Percentiles rank a stretch among this genome's conserved stretches.
These are phyloP conservation scores for Annulohypoxylon nitens DNA, from an alignment of 495 filamentous ascomycete genomes.

Conservation along the genomic window DNA sequence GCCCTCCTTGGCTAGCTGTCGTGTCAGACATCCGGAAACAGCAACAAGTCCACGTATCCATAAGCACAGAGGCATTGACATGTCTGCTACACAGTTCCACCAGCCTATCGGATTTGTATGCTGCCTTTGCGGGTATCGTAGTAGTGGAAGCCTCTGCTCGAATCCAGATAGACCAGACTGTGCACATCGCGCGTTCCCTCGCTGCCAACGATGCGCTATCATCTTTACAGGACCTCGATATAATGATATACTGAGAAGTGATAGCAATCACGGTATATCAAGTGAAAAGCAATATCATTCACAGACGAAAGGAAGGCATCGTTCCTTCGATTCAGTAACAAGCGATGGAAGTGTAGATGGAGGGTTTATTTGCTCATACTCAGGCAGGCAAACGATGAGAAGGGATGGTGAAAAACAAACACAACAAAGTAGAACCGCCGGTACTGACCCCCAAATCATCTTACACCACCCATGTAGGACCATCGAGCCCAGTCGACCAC, in stretches of 20 bases:
- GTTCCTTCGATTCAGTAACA: constrained; percentile 24
- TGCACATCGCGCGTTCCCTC: constrained; percentile 35
- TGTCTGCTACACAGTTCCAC: constrained; percentile 29
- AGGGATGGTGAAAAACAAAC: background rate
- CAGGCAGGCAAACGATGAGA: background rate
- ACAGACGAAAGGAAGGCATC: constrained; percentile 7
- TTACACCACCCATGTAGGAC: background rate
- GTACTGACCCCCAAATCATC: background rate
- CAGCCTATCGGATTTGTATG: constrained; percentile 48
- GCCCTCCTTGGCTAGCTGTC: background rate
- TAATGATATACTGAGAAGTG: background rate
- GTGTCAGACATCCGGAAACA: background rate
- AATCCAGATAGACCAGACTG: constrained; percentile 39
- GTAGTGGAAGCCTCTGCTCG: constrained; percentile 44
- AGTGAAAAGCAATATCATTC: background rate
- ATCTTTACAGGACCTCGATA: constrained; percentile 31
- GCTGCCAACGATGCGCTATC: constrained; percentile 39
- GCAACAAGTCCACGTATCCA: background rate
- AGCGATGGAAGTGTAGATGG: constrained; percentile 12
- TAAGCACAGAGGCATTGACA: background rate
- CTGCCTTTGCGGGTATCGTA: constrained; percentile 40
- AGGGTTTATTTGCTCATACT: background rate
- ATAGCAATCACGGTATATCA: background rate
- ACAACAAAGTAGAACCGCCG: background rate
- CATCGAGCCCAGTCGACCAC: background rate